Evolutionary conservation across 2,329 filamentous ascomycete species (phyloP).

Genomic region (Rhinocladiella mackenziei): DNA sequence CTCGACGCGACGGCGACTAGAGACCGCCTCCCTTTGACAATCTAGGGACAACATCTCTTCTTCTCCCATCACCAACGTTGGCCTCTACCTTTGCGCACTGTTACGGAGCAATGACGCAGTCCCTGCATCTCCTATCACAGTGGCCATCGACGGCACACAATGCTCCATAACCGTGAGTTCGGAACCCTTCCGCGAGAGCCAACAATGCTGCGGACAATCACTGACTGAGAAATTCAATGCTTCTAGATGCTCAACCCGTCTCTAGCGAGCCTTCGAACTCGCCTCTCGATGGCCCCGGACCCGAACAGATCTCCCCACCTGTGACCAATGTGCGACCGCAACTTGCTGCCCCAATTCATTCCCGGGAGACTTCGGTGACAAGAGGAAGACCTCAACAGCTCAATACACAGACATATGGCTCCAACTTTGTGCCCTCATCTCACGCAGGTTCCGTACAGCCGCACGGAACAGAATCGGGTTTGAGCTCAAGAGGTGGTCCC

Average conservation of each 20-base stretch:
- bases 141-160: conserved; percentile 26
- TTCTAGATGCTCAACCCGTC: conserved; percentile 22
- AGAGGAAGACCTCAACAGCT: conserved; percentile 37
- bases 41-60: neutral
- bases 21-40: too few relatives aligned
- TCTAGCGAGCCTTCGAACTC: conserved; percentile 17
- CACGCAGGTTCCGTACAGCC: conserved; percentile 25
- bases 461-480: conserved; percentile 13
- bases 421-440: conserved; percentile 16
- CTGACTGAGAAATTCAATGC: conserved; percentile 18
- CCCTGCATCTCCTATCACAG: conserved; percentile 10
- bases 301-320: conserved; percentile 21
- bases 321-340: conserved; percentile 29
- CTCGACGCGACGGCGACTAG: conserved; percentile 3
- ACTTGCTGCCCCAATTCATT: conserved; percentile 38
- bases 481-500: conserved; percentile 16
- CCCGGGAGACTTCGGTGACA: conserved; percentile 42
- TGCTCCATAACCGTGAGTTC: conserved; percentile 28
- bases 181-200: conserved; percentile 21
- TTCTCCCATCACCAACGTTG: neutral
- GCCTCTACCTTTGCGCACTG: conserved; percentile 1
- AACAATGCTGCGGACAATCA: conserved; percentile 11
- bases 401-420: conserved; percentile 13
- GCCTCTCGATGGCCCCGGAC: conserved; percentile 24
- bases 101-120: conserved; percentile 22